Conservation (phyloP, 352 stramenopile species). For the Globisporangium uncinulatum region DNA sequence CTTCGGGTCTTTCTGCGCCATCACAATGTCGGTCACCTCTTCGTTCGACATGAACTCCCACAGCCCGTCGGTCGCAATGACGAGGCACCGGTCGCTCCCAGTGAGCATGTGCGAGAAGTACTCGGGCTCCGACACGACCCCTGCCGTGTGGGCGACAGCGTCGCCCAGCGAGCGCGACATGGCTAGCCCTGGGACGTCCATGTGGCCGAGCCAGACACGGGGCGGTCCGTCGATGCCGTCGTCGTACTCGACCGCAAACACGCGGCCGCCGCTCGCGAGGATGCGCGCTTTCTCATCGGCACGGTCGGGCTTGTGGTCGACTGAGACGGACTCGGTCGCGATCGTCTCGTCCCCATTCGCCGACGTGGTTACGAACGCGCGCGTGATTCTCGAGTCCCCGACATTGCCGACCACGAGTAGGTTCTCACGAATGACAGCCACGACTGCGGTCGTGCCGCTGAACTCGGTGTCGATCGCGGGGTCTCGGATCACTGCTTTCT, state of each 20-base stretch:
- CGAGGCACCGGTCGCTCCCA: constrained; percentile 90
- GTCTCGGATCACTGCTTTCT: constrained; percentile 86
- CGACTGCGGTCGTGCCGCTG: constrained; percentile 80
- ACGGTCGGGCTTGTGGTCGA: constrained; percentile 97
- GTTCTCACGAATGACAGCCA: constrained; percentile 65
- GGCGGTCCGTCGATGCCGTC: constrained; percentile 97
- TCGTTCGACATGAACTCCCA: constrained; percentile 99
- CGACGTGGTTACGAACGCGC: constrained; percentile 51
- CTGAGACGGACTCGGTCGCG: constrained; percentile 83
- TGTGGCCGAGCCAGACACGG: constrained; percentile 97
- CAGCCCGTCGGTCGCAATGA: constrained; percentile 97
- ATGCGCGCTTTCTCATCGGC: constrained; percentile 95
- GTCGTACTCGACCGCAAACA: constrained; percentile 99
- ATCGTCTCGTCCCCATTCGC: constrained; percentile 20
- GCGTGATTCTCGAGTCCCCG: constrained; percentile 94
- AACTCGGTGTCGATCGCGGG: constrained; percentile 93
- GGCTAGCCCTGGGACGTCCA: constrained; percentile 97
- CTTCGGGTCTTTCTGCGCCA: constrained; percentile 73
- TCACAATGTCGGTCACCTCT: constrained; percentile 88
- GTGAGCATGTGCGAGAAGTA: constrained; percentile 86
- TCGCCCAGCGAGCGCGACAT: constrained; percentile 97
- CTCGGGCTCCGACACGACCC: constrained; percentile 94
- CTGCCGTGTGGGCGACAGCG: constrained; percentile 94
- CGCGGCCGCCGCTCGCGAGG: constrained; percentile 90
- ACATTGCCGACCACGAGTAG: constrained; percentile 95